Percentiles rank a stretch among this genome's conserved stretches.
Evolutionary conservation across 768 basidiomycete genomes (phyloP).

Genomic region (Lentinula detonsa): DNA sequence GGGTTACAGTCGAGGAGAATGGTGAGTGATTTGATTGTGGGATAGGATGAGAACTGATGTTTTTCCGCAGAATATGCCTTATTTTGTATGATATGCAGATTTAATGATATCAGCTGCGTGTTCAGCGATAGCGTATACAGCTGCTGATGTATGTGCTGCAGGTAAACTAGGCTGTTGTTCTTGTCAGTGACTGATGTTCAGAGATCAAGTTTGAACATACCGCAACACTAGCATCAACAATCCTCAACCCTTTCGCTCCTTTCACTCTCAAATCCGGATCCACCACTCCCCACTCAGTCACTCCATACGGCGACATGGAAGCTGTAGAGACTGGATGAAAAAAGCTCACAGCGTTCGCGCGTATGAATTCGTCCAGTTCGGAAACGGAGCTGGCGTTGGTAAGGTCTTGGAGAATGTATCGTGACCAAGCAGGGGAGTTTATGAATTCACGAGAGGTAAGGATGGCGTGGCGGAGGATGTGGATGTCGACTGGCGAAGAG

Average conservation of each 20-base stretch:
- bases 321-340: constrained; percentile 29
- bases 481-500: constrained; percentile 14
- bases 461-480: constrained; percentile 15
- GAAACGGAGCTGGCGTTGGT: constrained; percentile 22
- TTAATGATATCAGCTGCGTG: constrained; percentile 12
- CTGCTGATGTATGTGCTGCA: constrained; percentile 8
- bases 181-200: not conserved
- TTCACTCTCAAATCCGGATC: constrained; percentile 18
- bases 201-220: not conserved
- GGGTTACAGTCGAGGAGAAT: constrained; percentile 68
- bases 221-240: constrained; percentile 22
- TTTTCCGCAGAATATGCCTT: constrained; percentile 3
- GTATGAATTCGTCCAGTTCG: constrained; percentile 21
- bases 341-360: constrained; percentile 18
- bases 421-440: constrained; percentile 12
- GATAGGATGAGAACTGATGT: not conserved
- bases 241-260: constrained; percentile 16
- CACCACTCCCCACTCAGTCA: constrained; percentile 17
- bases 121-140: constrained; percentile 8
- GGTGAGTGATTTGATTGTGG: constrained; percentile 38
- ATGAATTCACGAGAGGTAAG: constrained; percentile 13
- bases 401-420: constrained; percentile 9
- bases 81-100: constrained; percentile 1
- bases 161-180: constrained; percentile 2
- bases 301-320: constrained; percentile 23